phyloP scores from a whole-genome alignment of 2,329 filamentous ascomycete species.

The Talaromyces sp. region DNA sequence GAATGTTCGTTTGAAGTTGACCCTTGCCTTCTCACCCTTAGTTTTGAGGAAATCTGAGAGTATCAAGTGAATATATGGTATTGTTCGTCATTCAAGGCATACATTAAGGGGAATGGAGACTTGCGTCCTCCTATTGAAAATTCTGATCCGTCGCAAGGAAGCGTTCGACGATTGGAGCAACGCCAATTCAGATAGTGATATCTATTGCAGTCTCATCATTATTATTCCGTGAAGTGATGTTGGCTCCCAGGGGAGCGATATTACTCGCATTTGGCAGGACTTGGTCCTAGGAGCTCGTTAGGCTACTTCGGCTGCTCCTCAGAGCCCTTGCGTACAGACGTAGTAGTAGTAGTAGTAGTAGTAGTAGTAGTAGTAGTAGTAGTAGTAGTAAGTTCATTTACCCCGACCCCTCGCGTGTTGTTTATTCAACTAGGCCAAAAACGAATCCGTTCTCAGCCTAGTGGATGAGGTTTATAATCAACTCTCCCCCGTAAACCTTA shows the following conservation, averaged over 20 bases:
- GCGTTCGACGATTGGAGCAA: background rate
- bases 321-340: too few species aligned
- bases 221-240: background rate
- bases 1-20: background rate
- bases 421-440: too few species aligned
- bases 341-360: too few species aligned
- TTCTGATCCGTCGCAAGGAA: background rate
- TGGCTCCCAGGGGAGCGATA: background rate
- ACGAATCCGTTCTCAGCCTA: too few species aligned
- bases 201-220: background rate
- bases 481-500: too few species aligned
- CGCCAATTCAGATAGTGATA: background rate
- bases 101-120: background rate
- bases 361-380: too few species aligned
- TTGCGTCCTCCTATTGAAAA: background rate
- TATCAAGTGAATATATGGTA: background rate
- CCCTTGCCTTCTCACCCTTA: background rate
- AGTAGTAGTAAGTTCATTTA: too few species aligned
- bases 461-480: too few species aligned
- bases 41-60: background rate
- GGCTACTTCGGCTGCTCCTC: background rate
- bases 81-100: background rate
- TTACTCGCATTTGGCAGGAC: too few species aligned
- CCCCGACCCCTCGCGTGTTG: too few species aligned
- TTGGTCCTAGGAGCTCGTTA: background rate